These are phyloP conservation scores for Solanum bulbocastanum DNA, from an alignment of 257 asterid species.

Conservation along the genomic window DNA sequence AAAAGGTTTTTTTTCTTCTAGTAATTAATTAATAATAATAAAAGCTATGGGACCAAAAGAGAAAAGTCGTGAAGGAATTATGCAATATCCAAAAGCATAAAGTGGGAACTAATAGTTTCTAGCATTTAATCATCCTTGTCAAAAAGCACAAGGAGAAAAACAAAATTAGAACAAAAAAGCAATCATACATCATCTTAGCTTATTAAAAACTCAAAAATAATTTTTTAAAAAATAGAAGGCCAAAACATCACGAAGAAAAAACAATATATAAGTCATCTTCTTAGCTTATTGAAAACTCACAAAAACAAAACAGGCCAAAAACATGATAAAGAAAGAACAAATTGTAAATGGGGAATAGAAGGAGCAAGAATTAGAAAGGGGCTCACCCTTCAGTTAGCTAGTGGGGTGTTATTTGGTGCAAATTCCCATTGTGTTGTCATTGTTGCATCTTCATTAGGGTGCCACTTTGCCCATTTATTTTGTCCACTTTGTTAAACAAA, in stretches of 20 bases:
- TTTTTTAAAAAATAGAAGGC: neutral
- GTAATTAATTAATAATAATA: neutral
- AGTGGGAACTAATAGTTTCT: constrained; percentile 18
- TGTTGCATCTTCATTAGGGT: constrained; percentile 13
- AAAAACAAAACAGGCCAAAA: neutral
- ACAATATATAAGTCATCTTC: neutral
- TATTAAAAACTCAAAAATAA: neutral
- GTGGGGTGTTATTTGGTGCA: constrained; percentile 21
- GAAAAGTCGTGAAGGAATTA: constrained; percentile 22
- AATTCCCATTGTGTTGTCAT: constrained; percentile 19
- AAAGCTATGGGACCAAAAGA: constrained; percentile 26
- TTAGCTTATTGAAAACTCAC: neutral
- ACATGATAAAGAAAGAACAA: neutral
- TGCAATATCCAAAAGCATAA: constrained; percentile 28
- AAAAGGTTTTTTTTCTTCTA: neutral
- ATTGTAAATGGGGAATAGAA: neutral
- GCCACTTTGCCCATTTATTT: neutral
- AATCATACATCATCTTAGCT: neutral
- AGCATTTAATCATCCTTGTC: constrained; percentile 9
- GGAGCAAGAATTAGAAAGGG: neutral
- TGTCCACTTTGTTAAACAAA: constrained; percentile 7
- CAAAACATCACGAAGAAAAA: neutral
- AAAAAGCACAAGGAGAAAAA: neutral
- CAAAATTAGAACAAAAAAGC: neutral
- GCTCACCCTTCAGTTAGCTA: neutral